Conservation (phyloP, 352 stramenopile genomes). For the Pythium aquatile region DNA sequence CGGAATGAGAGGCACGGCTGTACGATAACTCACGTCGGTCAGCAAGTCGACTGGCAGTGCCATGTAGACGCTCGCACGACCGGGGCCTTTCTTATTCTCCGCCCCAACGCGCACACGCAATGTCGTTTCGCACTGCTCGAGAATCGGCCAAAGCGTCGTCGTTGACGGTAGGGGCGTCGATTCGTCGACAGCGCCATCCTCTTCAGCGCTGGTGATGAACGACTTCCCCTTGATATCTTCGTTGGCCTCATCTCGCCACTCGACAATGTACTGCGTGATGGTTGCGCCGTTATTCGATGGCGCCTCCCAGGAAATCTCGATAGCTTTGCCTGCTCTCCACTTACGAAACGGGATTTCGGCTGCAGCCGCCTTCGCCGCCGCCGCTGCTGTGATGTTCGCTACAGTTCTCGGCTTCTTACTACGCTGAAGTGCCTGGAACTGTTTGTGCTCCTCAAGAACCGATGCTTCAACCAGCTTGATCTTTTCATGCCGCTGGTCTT, state of each 20-base stretch:
- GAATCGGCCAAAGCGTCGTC: conserved; percentile 72
- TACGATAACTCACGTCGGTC: conserved; percentile 57
- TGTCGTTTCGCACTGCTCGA: conserved; percentile 35
- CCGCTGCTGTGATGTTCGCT: conserved; percentile 45
- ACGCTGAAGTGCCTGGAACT: conserved; percentile 25
- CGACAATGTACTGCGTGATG: conserved; percentile 65
- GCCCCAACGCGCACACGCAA: conserved; percentile 57
- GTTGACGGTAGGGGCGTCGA: conserved; percentile 16
- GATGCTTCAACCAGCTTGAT: conserved; percentile 58
- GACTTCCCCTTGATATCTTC: conserved; percentile 15
- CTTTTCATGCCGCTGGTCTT: conserved; percentile 62
- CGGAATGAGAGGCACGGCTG: conserved; percentile 38
- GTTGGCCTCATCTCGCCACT: conserved; percentile 48
- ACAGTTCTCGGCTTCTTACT: conserved; percentile 33
- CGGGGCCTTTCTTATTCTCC: conserved; percentile 59
- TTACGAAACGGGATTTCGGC: conserved; percentile 58
- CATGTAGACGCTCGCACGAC: conserved; percentile 56
- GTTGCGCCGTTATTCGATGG: conserved; percentile 56
- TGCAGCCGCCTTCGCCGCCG: conserved; percentile 32
- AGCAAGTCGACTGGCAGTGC: conserved; percentile 43
- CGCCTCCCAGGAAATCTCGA: conserved; percentile 68
- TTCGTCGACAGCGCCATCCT: neutral
- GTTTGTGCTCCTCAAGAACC: conserved; percentile 28
- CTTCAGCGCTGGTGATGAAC: conserved; percentile 14
- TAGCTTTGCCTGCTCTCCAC: conserved; percentile 67